A percentile compares a stretch with the other conserved stretches of the same genome.
Conservation (phyloP, 2,329 filamentous ascomycete genomes). For the Colletotrichum sp. region DNA sequence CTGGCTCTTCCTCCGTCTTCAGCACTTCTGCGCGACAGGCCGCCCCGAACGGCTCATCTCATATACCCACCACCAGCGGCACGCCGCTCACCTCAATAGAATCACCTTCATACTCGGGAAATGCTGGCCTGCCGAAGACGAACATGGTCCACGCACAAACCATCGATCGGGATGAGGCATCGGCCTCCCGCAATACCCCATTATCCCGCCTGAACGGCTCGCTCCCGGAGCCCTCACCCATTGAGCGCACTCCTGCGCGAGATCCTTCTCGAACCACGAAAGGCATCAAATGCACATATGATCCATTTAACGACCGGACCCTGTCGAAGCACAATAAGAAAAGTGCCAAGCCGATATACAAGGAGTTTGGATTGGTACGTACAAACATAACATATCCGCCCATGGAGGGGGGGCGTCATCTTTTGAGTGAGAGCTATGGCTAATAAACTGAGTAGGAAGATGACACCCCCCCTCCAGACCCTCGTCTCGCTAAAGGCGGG, state of each 20-base stretch:
- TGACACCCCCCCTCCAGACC: constrained; percentile 81
- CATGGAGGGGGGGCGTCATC: constrained; percentile 66
- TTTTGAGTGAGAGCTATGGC: constrained; percentile 57
- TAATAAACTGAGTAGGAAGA: constrained; percentile 75
- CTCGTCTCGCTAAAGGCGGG: constrained; percentile 76
- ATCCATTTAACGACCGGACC: constrained; percentile 60
- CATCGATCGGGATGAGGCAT: constrained; percentile 38
- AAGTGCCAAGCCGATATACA: constrained; percentile 64
- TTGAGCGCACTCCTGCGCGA: constrained; percentile 59
- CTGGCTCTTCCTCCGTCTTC: constrained; percentile 71
- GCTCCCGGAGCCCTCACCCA: constrained; percentile 33
- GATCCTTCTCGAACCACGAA: constrained; percentile 59
- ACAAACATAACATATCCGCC: constrained; percentile 46
- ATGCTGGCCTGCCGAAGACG: constrained; percentile 55
- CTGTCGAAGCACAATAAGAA: constrained; percentile 57
- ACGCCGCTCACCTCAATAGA: constrained; percentile 59
- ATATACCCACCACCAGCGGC: constrained; percentile 46
- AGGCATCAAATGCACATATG: constrained; percentile 66
- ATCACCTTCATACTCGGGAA: constrained; percentile 55
- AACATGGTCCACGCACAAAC: constrained; percentile 59
- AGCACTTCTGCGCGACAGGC: constrained; percentile 53
- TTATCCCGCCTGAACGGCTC: constrained; percentile 35
- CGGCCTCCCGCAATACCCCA: constrained; percentile 29
- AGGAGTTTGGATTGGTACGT: constrained; percentile 72
- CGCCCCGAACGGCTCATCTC: constrained; percentile 47